Conservation (phyloP, 345 rosid genomes). For the Hibiscus syriacus region DNA sequence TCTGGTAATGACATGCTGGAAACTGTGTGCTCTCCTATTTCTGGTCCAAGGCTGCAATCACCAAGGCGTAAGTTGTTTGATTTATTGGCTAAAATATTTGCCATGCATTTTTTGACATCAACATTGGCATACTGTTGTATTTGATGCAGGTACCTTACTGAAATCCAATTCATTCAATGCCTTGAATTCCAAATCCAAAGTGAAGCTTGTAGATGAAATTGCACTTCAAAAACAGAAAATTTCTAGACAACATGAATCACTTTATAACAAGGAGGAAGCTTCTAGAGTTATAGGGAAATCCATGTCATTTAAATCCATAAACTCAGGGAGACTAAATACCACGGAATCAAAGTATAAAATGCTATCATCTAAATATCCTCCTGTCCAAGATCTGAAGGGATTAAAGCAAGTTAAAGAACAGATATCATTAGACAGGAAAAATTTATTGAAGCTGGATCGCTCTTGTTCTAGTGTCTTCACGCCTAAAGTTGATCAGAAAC, state of each 20-base stretch:
- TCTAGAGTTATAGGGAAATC: slow-evolving; percentile 54
- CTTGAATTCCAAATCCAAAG: slow-evolving; percentile 48
- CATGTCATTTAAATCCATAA: slow-evolving; percentile 54
- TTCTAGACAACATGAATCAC: slow-evolving; percentile 32
- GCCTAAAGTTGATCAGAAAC: slow-evolving; percentile 51
- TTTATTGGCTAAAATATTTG: background rate
- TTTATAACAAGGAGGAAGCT: slow-evolving; percentile 49
- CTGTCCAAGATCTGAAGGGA: slow-evolving; percentile 47
- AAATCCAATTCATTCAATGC: slow-evolving; percentile 76
- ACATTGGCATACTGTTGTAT: slow-evolving; percentile 1
- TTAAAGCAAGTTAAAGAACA: slow-evolving; percentile 52
- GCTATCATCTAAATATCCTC: slow-evolving; percentile 42
- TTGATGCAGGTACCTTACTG: slow-evolving; percentile 49
- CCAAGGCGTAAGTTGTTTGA: slow-evolving; percentile 45
- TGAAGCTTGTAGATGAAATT: slow-evolving; percentile 57
- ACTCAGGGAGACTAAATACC: slow-evolving; percentile 36
- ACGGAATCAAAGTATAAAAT: slow-evolving; percentile 50
- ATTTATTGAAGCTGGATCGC: slow-evolving; percentile 30
- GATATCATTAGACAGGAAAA: slow-evolving; percentile 37
- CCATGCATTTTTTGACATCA: background rate
- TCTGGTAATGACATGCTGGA: slow-evolving; percentile 36
- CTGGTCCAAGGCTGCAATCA: slow-evolving; percentile 42
- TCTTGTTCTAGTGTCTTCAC: slow-evolving; percentile 30
- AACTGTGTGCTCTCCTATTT: slow-evolving; percentile 32
- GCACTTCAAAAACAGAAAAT: slow-evolving; percentile 50